Evolutionary conservation across 1,284 basidiomycete genomes (phyloP).

Genomic region (Rhodotorula sp.): DNA sequence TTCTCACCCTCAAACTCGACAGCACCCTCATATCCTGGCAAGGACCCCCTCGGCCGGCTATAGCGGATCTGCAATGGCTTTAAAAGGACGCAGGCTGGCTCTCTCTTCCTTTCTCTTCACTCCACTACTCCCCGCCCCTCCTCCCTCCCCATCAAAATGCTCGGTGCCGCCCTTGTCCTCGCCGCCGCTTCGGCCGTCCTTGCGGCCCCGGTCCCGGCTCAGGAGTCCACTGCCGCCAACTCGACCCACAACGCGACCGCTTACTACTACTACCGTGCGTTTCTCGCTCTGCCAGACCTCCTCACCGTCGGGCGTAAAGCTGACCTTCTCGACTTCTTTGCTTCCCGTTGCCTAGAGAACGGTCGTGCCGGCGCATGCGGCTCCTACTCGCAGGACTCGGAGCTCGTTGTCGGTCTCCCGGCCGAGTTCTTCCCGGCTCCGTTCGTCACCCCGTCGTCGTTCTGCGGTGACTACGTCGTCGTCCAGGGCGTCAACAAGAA

Average conservation of each 20-base stretch:
- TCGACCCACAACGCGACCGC: conserved; percentile 29
- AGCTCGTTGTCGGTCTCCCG: conserved; percentile 38
- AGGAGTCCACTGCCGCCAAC: conserved; percentile 29
- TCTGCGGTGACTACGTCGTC: conserved; percentile 39
- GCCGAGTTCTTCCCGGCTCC: conserved; percentile 34
- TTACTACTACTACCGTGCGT: conserved; percentile 26
- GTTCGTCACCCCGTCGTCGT: conserved; percentile 25
- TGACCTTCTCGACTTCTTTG: background rate
- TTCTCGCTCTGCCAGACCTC: background rate
- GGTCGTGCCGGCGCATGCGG: conserved; percentile 35
- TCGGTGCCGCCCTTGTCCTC: conserved; percentile 17
- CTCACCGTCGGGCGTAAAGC: no score
- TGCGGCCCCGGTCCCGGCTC: conserved; percentile 22
- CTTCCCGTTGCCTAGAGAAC: background rate
- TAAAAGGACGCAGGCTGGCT: background rate
- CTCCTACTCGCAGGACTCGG: conserved; percentile 20
- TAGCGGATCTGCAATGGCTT: background rate
- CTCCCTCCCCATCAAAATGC: conserved; percentile 16
- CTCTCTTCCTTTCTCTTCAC: background rate
- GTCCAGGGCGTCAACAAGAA: conserved; percentile 29
- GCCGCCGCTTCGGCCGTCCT: conserved; percentile 12
- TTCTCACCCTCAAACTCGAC: background rate
- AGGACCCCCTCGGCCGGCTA: background rate
- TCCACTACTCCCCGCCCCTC: background rate
- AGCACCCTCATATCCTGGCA: background rate